Evolutionary conservation across 2,329 filamentous ascomycete genomes (phyloP), one percentile per base, ranked within the genome.

Genomic region (Verticillium albo-atrum): DNA sequence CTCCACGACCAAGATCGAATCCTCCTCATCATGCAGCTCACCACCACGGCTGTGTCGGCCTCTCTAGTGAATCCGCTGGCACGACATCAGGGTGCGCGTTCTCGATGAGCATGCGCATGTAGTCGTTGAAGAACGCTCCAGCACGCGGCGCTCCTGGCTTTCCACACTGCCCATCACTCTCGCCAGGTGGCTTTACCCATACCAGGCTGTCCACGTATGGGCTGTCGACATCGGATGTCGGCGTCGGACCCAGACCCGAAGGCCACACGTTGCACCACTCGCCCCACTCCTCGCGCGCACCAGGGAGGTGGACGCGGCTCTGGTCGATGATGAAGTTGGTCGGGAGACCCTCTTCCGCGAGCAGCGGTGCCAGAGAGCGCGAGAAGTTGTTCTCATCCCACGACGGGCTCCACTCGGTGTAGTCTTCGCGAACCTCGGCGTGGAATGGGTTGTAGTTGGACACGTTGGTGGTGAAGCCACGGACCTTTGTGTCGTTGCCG

Each of bases 391-490:
- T 67, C 65, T 77, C 75, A 59, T 77, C 74, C 64, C 68, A 76
- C 25, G 71, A 72, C 42, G 69, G 65, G 63, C 66, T 71, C 59
- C 66, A 74, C 63, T 75, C 69, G 34, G 74, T 76, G 66, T 72
- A 76, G 68, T 74, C 70, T 62, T 75, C 74, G 32, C 72, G 72
- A 2, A 70, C 66, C 35, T 60, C 64, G 32, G 73, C 72, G 60
- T 71, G 66, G 69, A 73, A 77, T 27, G 60, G 62, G 55, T 63
- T 72, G 67, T 66, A 73, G 70, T 76, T 77, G 56, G 74, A 75
- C 32, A 77, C 74, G 63, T 77, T 75, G 65, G 74, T 78, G 4
- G 72, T 65, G 60, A 76, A 73, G n/a, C 75, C 75, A n/a, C 75
- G 71, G 63, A 73, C 67, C 55, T 60, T 63, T 57, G 62, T 65